These are phyloP conservation scores for Wickerhamiella shivajii DNA, from an alignment of 805 yeast species.

Conservation along the genomic window DNA sequence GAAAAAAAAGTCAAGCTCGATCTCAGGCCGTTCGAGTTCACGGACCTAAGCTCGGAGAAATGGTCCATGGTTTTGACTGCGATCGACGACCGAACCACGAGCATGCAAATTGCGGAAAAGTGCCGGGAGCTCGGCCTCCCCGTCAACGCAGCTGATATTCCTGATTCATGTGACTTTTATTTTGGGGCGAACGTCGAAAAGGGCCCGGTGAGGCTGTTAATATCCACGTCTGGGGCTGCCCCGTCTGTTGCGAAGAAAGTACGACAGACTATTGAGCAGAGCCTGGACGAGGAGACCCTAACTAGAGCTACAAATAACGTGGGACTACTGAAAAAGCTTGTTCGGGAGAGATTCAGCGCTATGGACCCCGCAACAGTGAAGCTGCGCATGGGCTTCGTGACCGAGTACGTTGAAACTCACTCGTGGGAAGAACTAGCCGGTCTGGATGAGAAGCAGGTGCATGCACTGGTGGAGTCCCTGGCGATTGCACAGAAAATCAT, in stretches of 20 bases:
- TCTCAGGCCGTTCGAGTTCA: conserved; percentile 10
- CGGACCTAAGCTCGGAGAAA: conserved; percentile 22
- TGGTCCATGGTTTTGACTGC: conserved; percentile 63
- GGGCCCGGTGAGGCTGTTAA: conserved; percentile 66
- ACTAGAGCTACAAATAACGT: conserved; percentile 46
- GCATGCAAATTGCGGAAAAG: conserved; percentile 41
- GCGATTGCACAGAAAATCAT: conserved; percentile 1
- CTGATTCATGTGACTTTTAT: conserved; percentile 71
- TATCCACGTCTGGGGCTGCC: conserved; percentile 68
- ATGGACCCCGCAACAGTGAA: conserved; percentile 29
- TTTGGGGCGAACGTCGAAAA: conserved; percentile 65
- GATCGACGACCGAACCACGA: conserved; percentile 51
- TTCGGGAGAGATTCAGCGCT: conserved; percentile 28
- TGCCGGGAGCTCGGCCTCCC: conserved; percentile 34
- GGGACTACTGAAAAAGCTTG: conserved; percentile 37
- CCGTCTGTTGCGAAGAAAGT: conserved; percentile 60
- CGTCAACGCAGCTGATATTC: conserved; percentile 74
- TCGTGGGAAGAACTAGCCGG: conserved; percentile 45
- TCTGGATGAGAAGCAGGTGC: conserved; percentile 13
- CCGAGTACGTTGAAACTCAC: conserved; percentile 44
- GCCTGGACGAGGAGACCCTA: conserved; percentile 29
- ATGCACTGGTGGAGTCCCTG: conserved; percentile 1
- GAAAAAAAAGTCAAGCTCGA: conserved; percentile 10
- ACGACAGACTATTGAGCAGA: conserved; percentile 36
- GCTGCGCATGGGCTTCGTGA: conserved; percentile 59